Base-by-base conservation (phyloP, 78 protist genomes). In the Dictyostelium citrinum region DNA sequence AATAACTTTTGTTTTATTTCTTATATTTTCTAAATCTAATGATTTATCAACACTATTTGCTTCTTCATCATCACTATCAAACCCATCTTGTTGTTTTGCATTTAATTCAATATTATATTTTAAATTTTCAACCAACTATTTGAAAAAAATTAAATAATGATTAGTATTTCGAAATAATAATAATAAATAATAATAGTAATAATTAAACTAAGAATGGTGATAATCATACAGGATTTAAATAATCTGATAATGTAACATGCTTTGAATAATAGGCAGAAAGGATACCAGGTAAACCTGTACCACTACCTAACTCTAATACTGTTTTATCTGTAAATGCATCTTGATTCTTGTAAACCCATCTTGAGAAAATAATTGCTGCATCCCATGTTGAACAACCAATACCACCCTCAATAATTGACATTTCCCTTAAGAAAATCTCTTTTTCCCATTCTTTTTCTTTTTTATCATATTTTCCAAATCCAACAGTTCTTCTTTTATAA, bases 351-450 rank as follows among this genome's bases (percentile, higher is more conserved):
- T 76, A 95, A 6, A 97, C 78, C 96, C 95, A 97, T 45, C 98
- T 74, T 24, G 98, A 82, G 7, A 97, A 58, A 20, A 97, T 80
- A 17, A 97, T 91, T 17, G 97, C 97, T 14, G 97, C 98, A 72
- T 97, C 98, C 98, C 98, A 97, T 20, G 97, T 60, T 16, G 98
- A 97, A 93, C 98, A 96, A 1, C 98, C 98, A 0, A 97, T 80
- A 14, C 97, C 98, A 35, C 97, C 97, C 14, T 97, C 82, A 39
- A 97, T 90, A 29, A 97, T 93, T 60, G 96, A 85, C 64, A 95
- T 84, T 58, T 97, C 98, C 39, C 98, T 82, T 35, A 97, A 95
- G 58, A 81, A 70, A 8, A 91, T 43, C n/a, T 96, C 97, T 43
- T 95, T 91, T 71, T 96, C 96, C 82, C 95, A 83, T 45, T 91